phyloP scores from a whole-genome alignment of 352 stramenopile species.

The Globisporangium sylvaticum region DNA sequence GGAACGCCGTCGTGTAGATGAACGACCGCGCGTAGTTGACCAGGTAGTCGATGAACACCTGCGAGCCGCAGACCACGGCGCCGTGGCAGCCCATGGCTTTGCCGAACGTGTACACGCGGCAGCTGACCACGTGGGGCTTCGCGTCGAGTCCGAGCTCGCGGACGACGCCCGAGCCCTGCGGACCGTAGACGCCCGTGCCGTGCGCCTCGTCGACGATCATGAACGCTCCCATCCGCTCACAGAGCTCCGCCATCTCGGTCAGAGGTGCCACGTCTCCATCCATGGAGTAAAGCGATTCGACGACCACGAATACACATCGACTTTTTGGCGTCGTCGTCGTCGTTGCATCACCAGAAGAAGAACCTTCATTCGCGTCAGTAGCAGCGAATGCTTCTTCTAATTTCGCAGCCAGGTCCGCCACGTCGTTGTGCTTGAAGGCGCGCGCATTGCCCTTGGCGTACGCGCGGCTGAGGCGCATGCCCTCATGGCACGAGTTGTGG shows the following conservation, averaged over 20 bases:
- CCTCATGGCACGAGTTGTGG: slow-evolving; percentile 96
- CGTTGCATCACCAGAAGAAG: not conserved
- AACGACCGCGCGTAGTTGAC: slow-evolving; percentile 97
- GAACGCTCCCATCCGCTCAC: slow-evolving; percentile 68
- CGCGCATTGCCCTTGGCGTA: slow-evolving; percentile 37
- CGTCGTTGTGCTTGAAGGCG: slow-evolving; percentile 92
- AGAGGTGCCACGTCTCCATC: slow-evolving; percentile 95
- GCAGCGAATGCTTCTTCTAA: slow-evolving; percentile 29
- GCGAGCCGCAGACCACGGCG: slow-evolving; percentile 90
- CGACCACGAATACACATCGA: slow-evolving; percentile 89
- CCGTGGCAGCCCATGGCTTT: slow-evolving; percentile 96
- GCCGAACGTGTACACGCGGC: slow-evolving; percentile 94
- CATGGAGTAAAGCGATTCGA: slow-evolving; percentile 99
- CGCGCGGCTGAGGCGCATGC: slow-evolving; percentile 84
- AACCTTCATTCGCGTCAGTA: not conserved
- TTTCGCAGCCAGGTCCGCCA: slow-evolving; percentile 66
- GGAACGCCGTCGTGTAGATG: slow-evolving; percentile 96
- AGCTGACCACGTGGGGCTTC: slow-evolving; percentile 75
- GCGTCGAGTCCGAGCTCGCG: slow-evolving; percentile 68
- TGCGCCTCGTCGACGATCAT: slow-evolving; percentile 98
- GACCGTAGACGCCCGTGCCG: slow-evolving; percentile 88
- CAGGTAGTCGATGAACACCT: slow-evolving; percentile 90
- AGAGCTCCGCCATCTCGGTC: slow-evolving; percentile 77
- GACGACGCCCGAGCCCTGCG: slow-evolving; percentile 66
- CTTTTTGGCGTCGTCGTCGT: not conserved